phyloP scores from a whole-genome alignment of 148 eudicot genomes.

The Fagopyrum tataricum region DNA sequence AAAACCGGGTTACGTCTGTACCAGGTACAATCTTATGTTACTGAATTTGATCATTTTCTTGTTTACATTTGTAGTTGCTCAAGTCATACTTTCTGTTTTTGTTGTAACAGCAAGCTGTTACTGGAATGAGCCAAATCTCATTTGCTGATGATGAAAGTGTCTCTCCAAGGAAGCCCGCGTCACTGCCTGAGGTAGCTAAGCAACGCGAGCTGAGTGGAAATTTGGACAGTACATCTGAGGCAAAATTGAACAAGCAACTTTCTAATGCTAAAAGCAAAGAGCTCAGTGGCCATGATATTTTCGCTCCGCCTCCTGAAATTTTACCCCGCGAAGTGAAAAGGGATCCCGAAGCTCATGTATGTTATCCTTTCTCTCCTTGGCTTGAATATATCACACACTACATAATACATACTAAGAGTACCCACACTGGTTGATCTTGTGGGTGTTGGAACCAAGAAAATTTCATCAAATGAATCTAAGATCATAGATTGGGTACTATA shows the following conservation, averaged over 20 bases:
- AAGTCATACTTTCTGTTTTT: background rate
- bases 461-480: no score
- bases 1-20: constrained; percentile 18
- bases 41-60: background rate
- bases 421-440: no score
- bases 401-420: no score
- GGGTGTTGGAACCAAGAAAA: no score
- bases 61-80: background rate
- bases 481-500: no score
- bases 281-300: constrained; percentile 23
- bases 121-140: constrained; percentile 23
- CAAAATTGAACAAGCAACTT: constrained; percentile 15
- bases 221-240: constrained; percentile 15
- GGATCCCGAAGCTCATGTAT: constrained; percentile 10
- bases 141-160: constrained; percentile 15
- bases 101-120: constrained; percentile 15
- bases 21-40: constrained; percentile 11
- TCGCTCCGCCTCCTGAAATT: constrained; percentile 21
- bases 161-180: constrained; percentile 17
- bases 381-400: background rate
- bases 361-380: background rate
- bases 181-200: constrained; percentile 21
- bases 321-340: constrained; percentile 12
- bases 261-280: constrained; percentile 23
- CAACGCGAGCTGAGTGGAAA: constrained; percentile 21